Percentiles rank a stretch among this genome's conserved stretches.
Conservation (phyloP, 495 filamentous ascomycete genomes). For the Choiromyces venosus region DNA sequence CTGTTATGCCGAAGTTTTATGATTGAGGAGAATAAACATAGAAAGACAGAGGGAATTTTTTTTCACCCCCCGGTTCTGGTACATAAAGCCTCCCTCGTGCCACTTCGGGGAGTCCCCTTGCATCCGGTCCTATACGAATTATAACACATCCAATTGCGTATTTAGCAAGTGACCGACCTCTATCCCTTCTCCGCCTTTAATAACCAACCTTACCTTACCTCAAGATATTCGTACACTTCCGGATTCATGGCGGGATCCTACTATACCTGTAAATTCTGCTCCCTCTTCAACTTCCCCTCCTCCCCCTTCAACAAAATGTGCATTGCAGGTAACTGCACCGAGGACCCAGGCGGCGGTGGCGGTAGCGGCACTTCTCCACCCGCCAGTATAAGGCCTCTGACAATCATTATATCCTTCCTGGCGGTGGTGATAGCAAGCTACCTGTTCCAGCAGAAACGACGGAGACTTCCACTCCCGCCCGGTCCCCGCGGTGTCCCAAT, state of each 20-base stretch:
- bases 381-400: background rate
- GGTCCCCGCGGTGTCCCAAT: conserved; percentile 38
- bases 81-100: background rate
- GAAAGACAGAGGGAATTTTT: background rate
- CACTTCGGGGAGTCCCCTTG: background rate
- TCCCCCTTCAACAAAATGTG: background rate
- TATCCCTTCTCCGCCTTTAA: background rate
- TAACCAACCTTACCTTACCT: background rate
- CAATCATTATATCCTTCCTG: background rate
- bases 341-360: background rate
- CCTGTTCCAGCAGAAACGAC: background rate
- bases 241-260: background rate
- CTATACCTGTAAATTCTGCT: background rate
- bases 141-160: background rate
- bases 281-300: background rate
- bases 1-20: too few species aligned
- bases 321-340: background rate
- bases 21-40: background rate
- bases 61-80: background rate
- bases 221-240: too few species aligned
- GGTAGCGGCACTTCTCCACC: background rate
- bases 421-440: background rate
- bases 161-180: background rate
- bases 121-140: background rate
- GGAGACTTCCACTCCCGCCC: background rate